phyloP scores from a whole-genome alignment of 441 rosid genomes.

The Populus trichocarpa region DNA sequence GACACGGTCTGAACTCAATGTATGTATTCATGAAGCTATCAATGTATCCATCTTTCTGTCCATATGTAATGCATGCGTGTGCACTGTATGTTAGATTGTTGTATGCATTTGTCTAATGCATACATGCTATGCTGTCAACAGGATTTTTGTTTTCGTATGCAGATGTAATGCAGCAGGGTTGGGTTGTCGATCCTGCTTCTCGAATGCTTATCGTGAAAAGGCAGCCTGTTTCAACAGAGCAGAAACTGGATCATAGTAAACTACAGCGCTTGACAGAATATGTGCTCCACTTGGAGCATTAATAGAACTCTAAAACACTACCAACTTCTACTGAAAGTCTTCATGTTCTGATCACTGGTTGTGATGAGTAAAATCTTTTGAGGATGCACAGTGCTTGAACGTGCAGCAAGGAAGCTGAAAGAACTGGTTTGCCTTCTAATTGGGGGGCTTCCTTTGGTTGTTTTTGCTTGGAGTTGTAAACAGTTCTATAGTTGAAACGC shows the following conservation, averaged over 20 bases:
- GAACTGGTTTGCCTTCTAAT: too few relatives aligned
- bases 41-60: too few relatives aligned
- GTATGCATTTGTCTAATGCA: neutral
- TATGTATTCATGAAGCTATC: too few relatives aligned
- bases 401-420: too few relatives aligned
- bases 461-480: neutral
- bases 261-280: conserved; percentile 81
- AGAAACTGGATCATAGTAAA: conserved; percentile 68
- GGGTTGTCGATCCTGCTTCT: conserved; percentile 59
- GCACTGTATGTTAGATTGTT: neutral
- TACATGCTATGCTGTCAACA: neutral
- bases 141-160: conserved; percentile 17
- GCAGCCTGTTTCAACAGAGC: conserved; percentile 54
- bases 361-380: too few relatives aligned
- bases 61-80: neutral
- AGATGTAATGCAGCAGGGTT: conserved; percentile 69
- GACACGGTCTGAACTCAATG: too few relatives aligned
- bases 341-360: too few relatives aligned
- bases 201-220: conserved; percentile 76
- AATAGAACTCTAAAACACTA: neutral
- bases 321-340: too few relatives aligned
- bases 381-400: too few relatives aligned
- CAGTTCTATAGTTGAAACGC: too few relatives aligned
- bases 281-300: conserved; percentile 89
- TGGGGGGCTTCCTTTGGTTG: neutral